Conservation (phyloP, 306 rosid species). For the Prunus mume region DNA sequence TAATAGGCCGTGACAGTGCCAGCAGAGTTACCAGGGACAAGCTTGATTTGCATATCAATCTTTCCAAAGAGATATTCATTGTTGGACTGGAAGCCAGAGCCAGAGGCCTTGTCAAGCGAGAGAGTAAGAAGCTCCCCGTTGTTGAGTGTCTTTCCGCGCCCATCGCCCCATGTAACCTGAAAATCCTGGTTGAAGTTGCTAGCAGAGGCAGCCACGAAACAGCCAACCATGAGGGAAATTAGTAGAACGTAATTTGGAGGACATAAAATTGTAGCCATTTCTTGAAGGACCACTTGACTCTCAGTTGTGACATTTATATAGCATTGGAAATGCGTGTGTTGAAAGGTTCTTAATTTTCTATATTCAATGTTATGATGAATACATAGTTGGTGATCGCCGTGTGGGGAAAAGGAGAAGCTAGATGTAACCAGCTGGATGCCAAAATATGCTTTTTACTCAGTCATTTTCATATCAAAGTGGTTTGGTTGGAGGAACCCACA, state of each 20-base stretch:
- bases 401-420: slow-evolving; percentile 12
- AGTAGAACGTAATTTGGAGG: not conserved
- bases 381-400: slow-evolving; percentile 19
- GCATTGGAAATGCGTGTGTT: not conserved
- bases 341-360: not conserved
- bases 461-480: slow-evolving; percentile 7
- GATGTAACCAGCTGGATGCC: slow-evolving; percentile 32
- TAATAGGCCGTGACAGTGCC: slow-evolving; percentile 78
- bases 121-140: slow-evolving; percentile 46
- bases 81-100: slow-evolving; percentile 67
- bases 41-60: slow-evolving; percentile 65
- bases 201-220: slow-evolving; percentile 21
- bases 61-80: slow-evolving; percentile 53
- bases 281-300: not conserved
- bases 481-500: not conserved
- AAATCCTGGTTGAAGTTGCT: slow-evolving; percentile 51
- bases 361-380: not conserved
- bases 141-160: slow-evolving; percentile 46
- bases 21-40: slow-evolving; percentile 64
- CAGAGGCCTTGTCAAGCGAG: slow-evolving; percentile 64
- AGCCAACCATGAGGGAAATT: not conserved
- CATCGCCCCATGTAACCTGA: slow-evolving; percentile 67
- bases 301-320: slow-evolving; percentile 6
- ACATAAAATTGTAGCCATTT: not conserved
- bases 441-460: not conserved